Evolutionary conservation across 805 yeast genomes (phyloP).

Genomic region (Maudiozyma saulgeensis): DNA sequence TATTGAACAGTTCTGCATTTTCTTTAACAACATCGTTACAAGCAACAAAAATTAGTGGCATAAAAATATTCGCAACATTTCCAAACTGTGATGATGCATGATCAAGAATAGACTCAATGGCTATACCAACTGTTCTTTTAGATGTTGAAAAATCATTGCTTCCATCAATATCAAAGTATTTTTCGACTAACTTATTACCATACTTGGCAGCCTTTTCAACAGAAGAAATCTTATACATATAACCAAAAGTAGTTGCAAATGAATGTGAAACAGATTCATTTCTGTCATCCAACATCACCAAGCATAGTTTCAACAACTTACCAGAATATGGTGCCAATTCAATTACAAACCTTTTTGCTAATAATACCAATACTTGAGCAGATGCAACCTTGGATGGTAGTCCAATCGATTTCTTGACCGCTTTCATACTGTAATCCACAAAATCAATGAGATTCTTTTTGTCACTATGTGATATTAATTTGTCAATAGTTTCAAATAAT

Average conservation of each 20-base stretch:
- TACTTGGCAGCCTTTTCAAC: conserved; percentile 44
- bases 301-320: conserved; percentile 47
- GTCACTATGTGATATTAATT: conserved; percentile 49
- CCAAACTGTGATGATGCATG: conserved; percentile 62
- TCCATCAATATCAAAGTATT: conserved; percentile 49
- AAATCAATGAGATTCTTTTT: conserved; percentile 34
- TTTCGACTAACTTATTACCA: conserved; percentile 38
- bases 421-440: conserved; percentile 40
- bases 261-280: conserved; percentile 66
- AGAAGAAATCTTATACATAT: conserved; percentile 55
- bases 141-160: conserved; percentile 17
- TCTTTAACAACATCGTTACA: conserved; percentile 49
- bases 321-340: conserved; percentile 46
- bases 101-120: conserved; percentile 56
- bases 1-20: conserved; percentile 42
- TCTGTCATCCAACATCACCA: conserved; percentile 52
- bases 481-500: conserved; percentile 77
- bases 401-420: conserved; percentile 68
- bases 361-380: conserved; percentile 56
- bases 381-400: conserved; percentile 87
- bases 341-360: conserved; percentile 48
- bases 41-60: conserved; percentile 76
- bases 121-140: conserved; percentile 47
- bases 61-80: conserved; percentile 48
- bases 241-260: conserved; percentile 74